Percentiles rank a stretch among this genome's conserved stretches.
Conservation (phyloP, 2,329 filamentous ascomycete genomes). For the Penicillium sp. region DNA sequence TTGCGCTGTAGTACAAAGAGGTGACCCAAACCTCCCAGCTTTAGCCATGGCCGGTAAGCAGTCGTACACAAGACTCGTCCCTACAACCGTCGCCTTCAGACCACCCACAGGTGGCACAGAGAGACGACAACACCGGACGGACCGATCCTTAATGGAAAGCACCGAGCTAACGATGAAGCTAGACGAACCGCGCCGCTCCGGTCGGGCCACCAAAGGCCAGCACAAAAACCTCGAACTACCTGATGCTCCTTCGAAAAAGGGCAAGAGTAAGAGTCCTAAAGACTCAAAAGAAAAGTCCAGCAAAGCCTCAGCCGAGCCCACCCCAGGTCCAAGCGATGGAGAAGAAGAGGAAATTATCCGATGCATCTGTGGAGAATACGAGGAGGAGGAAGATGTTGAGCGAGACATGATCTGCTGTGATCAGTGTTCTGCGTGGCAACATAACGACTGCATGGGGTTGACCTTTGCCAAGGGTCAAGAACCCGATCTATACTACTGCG, state of each 20-base stretch:
- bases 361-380: conserved; percentile 88
- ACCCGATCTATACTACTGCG: conserved; percentile 87
- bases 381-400: conserved; percentile 81
- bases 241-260: conserved; percentile 57
- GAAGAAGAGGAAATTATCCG: conserved; percentile 80
- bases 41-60: conserved; percentile 66
- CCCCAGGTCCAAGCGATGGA: conserved; percentile 51
- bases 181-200: conserved; percentile 90
- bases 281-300: conserved; percentile 46
- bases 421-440: conserved; percentile 90
- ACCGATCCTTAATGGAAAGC: conserved; percentile 14
- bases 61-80: conserved; percentile 35
- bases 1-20: conserved; percentile 45
- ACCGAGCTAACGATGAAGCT: conserved; percentile 38
- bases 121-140: conserved; percentile 1
- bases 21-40: conserved; percentile 25
- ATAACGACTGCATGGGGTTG: conserved; percentile 93
- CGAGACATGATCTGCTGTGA: conserved; percentile 97
- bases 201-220: conserved; percentile 94
- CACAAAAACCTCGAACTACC: conserved; percentile 84
- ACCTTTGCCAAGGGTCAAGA: conserved; percentile 74
- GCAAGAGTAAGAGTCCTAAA: conserved; percentile 49
- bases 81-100: conserved; percentile 7
- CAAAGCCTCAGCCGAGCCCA: conserved; percentile 53
- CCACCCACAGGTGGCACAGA: conserved; percentile 8